Conservation (phyloP, 148 eudicot genomes). For the Selenicereus undatus region DNA sequence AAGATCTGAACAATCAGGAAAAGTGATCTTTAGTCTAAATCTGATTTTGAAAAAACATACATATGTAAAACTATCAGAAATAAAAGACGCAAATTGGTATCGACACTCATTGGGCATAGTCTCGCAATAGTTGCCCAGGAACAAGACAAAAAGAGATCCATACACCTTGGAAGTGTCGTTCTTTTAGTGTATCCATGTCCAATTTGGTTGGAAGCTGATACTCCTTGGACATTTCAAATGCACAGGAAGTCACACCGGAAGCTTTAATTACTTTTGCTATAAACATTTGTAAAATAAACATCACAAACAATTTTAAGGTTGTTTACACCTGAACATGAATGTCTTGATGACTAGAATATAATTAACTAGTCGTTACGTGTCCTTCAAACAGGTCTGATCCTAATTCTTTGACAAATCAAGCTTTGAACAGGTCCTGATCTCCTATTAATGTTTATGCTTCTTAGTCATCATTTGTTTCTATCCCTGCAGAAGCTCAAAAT, state of each 20-base stretch:
- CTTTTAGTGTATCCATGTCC: background rate
- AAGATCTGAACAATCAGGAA: constrained; percentile 52
- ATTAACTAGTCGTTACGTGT: background rate
- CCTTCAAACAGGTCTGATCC: background rate
- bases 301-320: background rate
- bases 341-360: background rate
- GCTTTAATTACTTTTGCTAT: background rate
- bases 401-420: too few species aligned
- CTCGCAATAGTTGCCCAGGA: background rate
- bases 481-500: background rate
- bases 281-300: background rate
- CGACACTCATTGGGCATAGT: background rate
- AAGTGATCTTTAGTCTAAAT: background rate
- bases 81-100: background rate
- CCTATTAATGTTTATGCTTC: background rate
- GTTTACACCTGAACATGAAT: background rate
- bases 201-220: background rate
- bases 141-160: background rate
- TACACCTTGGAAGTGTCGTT: background rate
- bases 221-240: background rate
- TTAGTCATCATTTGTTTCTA: background rate
- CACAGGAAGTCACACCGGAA: background rate
- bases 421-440: background rate
- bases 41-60: background rate
- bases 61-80: background rate